These are phyloP conservation scores for Ceratocystis huliohia DNA, from an alignment of 2,329 filamentous ascomycete species.

Conservation along the genomic window DNA sequence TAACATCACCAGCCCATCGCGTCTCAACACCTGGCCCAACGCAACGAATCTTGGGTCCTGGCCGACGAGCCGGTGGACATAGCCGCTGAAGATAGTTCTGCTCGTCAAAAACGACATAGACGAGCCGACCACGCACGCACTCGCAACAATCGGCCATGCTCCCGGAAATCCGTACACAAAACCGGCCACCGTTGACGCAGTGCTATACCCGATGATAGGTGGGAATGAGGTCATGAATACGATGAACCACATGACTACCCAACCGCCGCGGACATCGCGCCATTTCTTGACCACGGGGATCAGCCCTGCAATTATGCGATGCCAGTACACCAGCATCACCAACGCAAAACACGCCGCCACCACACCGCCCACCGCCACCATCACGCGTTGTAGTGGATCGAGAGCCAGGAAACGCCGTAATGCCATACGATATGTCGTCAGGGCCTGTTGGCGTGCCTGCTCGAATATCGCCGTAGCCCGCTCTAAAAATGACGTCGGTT, in stretches of 20 bases:
- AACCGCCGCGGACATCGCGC: conserved; percentile 61
- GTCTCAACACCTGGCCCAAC: conserved; percentile 72
- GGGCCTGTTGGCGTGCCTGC: conserved; percentile 33
- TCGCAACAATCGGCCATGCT: conserved; percentile 74
- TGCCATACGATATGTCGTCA: conserved; percentile 33
- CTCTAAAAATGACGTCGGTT: neutral
- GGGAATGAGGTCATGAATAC: conserved; percentile 72
- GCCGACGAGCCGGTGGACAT: conserved; percentile 70
- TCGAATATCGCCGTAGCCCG: conserved; percentile 21
- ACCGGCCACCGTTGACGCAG: conserved; percentile 44
- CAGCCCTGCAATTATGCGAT: conserved; percentile 64
- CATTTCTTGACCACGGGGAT: conserved; percentile 62
- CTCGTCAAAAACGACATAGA: conserved; percentile 69
- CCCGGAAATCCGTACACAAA: conserved; percentile 44
- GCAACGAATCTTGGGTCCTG: conserved; percentile 80
- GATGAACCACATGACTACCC: conserved; percentile 60
- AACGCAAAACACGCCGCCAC: conserved; percentile 45
- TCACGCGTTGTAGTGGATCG: conserved; percentile 47
- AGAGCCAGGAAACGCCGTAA: conserved; percentile 37
- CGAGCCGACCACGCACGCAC: conserved; percentile 66
- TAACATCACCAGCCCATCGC: conserved; percentile 78
- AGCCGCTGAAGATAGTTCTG: conserved; percentile 61
- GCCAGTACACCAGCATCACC: conserved; percentile 63
- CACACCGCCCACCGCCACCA: conserved; percentile 34
- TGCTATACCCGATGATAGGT: conserved; percentile 77